Percentiles rank a stretch among this genome's conserved stretches.
Conservation (phyloP, 2,329 filamentous ascomycete species). For the Claviceps sp. region DNA sequence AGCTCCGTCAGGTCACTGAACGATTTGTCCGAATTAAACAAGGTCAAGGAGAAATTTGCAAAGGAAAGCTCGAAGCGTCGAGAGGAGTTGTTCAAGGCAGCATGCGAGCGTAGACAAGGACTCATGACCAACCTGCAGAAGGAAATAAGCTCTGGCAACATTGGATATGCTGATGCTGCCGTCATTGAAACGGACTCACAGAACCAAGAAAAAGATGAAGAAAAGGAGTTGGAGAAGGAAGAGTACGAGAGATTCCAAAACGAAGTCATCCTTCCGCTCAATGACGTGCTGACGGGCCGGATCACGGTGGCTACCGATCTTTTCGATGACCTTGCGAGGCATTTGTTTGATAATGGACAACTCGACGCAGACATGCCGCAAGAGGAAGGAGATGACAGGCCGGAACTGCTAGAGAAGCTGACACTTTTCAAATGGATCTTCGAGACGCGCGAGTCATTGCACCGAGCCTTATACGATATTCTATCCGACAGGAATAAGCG, state of each 20-base stretch:
- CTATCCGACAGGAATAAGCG: slow-evolving; percentile 74
- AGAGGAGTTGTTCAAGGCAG: slow-evolving; percentile 38
- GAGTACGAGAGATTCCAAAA: slow-evolving; percentile 79
- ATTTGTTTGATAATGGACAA: slow-evolving; percentile 52
- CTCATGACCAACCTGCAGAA: slow-evolving; percentile 65
- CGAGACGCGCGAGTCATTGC: slow-evolving; percentile 76
- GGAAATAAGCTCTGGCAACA: slow-evolving; percentile 63
- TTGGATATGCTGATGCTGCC: slow-evolving; percentile 73
- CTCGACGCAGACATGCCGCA: slow-evolving; percentile 71
- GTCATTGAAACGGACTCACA: slow-evolving; percentile 66
- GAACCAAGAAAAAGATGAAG: slow-evolving; percentile 52
- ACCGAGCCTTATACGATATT: slow-evolving; percentile 75
- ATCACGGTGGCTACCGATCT: slow-evolving; percentile 61
- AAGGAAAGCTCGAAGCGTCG: slow-evolving; percentile 43
- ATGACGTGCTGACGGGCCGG: slow-evolving; percentile 63
- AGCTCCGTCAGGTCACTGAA: slow-evolving; percentile 59
- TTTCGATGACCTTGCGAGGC: slow-evolving; percentile 62
- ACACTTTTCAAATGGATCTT: slow-evolving; percentile 96
- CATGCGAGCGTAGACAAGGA: slow-evolving; percentile 42
- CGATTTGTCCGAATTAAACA: slow-evolving; percentile 58
- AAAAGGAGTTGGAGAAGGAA: slow-evolving; percentile 60
- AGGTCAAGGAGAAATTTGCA: slow-evolving; percentile 50
- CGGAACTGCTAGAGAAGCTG: slow-evolving; percentile 85
- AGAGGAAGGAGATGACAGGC: slow-evolving; percentile 89
- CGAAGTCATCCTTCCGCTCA: slow-evolving; percentile 69